Percentiles rank a stretch among this genome's conserved stretches.
Evolutionary conservation across 768 basidiomycete genomes (phyloP).

Genomic region (Termitomyces sp.): DNA sequence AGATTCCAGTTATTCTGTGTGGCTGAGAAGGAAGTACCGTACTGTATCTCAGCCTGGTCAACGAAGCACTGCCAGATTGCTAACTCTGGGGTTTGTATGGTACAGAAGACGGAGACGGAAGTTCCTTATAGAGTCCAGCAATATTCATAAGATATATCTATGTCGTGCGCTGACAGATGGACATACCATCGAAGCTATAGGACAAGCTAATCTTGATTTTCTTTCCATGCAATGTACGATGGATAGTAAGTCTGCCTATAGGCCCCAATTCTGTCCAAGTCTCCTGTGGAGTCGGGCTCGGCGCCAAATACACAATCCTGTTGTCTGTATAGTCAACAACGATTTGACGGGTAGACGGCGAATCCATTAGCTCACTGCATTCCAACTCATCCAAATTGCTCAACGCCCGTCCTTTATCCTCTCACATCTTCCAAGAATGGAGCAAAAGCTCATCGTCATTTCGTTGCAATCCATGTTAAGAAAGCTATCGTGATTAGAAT

Average conservation of each 20-base stretch:
- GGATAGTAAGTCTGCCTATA: slow-evolving; percentile 23
- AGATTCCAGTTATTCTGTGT: slow-evolving; percentile 15
- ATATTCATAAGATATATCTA: not conserved
- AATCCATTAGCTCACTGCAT: not conserved
- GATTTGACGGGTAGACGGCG: slow-evolving; percentile 7
- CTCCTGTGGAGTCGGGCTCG: slow-evolving; percentile 20
- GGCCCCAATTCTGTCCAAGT: slow-evolving; percentile 20
- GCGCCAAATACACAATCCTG: slow-evolving; percentile 20
- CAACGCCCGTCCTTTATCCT: not conserved
- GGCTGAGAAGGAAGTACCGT: not conserved
- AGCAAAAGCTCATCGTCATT: not conserved
- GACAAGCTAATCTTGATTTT: slow-evolving; percentile 19
- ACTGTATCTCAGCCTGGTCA: slow-evolving; percentile 13
- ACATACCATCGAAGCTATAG: slow-evolving; percentile 24
- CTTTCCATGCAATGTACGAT: slow-evolving; percentile 25
- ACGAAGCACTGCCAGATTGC: slow-evolving; percentile 21
- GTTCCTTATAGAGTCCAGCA: slow-evolving; percentile 2
- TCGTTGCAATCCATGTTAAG: not conserved
- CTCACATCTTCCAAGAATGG: not conserved
- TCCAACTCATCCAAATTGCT: not conserved
- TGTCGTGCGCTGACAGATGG: not conserved
- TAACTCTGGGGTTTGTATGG: slow-evolving; percentile 9
- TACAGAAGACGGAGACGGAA: slow-evolving; percentile 15
- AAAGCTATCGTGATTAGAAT: not conserved
- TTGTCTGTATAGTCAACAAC: slow-evolving; percentile 27